These are phyloP conservation scores for Linnemannia zychae DNA, from an alignment of 192 early-diverging fungal genomes.

Conservation along the genomic window DNA sequence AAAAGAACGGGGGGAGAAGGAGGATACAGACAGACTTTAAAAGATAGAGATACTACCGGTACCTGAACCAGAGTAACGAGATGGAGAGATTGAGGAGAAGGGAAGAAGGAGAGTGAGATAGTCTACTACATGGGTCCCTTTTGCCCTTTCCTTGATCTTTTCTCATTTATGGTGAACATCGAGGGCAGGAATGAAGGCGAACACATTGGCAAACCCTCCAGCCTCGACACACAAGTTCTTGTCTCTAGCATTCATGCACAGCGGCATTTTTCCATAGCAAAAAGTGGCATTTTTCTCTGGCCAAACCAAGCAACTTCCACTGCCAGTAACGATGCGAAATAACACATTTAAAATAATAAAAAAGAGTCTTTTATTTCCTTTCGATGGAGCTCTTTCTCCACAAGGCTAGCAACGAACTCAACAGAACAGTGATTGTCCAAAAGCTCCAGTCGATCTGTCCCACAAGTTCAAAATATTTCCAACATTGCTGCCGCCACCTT, in stretches of 20 bases:
- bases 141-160: too few relatives aligned
- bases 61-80: not conserved
- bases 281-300: not conserved
- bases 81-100: not conserved
- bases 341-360: too few relatives aligned
- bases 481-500: not conserved
- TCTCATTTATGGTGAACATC: too few relatives aligned
- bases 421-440: not conserved
- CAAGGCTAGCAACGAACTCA: not conserved
- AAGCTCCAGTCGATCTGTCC: too few relatives aligned
- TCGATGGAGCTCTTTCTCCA: too few relatives aligned
- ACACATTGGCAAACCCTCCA: not conserved
- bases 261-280: not conserved
- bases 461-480: not conserved
- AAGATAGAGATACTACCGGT: not conserved
- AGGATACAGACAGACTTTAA: not conserved
- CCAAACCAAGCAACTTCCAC: not conserved
- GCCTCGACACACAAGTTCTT: not conserved
- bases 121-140: not conserved
- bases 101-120: not conserved
- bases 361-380: constrained; percentile 5
- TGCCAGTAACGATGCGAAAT: not conserved
- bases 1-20: not conserved
- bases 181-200: not conserved
- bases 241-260: not conserved